Evolutionary conservation across 257 asterid species (phyloP).

Genomic region (Solanum okadae): DNA sequence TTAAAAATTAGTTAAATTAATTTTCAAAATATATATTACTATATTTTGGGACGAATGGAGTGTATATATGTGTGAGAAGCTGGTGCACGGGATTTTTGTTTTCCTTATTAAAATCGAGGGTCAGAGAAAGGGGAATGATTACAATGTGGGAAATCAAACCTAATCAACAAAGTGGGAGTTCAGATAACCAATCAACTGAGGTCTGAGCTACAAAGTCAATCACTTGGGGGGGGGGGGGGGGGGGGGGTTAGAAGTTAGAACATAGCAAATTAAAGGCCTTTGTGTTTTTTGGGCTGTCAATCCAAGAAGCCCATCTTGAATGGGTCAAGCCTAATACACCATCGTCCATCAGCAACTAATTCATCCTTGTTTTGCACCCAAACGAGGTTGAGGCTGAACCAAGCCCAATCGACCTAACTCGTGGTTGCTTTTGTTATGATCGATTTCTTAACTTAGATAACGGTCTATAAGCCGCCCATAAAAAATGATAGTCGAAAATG

Average conservation of each 20-base stretch:
- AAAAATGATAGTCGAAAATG: no score
- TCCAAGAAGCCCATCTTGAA: neutral
- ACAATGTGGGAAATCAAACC: no score
- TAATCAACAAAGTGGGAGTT: fast-evolving
- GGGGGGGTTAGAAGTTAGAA: neutral
- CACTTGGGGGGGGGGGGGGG: neutral
- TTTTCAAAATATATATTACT: no score
- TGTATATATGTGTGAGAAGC: neutral
- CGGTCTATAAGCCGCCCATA: no score
- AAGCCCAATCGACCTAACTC: neutral
- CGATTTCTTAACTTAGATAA: neutral
- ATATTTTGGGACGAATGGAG: neutral
- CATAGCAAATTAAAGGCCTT: neutral
- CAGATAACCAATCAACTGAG: no score
- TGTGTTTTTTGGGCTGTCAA: neutral
- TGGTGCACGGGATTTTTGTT: neutral
- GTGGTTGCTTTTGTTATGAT: neutral
- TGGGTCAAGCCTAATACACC: neutral
- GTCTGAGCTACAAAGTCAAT: neutral
- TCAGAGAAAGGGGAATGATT: no score
- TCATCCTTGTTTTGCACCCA: neutral
- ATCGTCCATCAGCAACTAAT: neutral
- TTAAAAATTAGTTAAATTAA: fast-evolving
- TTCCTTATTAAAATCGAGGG: no score
- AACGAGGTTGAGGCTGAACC: neutral